phyloP scores from a whole-genome alignment of 2,329 filamentous ascomycete genomes.

The Atkinsonella texensis region DNA sequence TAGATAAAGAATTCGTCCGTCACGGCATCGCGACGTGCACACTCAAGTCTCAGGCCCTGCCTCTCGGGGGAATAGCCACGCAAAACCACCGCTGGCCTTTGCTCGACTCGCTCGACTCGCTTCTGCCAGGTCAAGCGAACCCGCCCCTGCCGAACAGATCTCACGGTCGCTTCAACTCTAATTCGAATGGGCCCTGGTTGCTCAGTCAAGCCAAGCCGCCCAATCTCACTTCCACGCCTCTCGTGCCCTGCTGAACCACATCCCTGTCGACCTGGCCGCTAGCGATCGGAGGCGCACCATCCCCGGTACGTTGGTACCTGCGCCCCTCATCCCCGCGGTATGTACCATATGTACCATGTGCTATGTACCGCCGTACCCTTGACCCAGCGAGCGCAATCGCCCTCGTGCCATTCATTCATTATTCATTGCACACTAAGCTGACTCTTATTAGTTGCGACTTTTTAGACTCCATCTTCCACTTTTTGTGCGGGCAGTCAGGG shows the following conservation, averaged over 20 bases:
- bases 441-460: no score
- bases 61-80: not conserved
- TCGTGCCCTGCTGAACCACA: conserved; percentile 7
- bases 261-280: conserved; percentile 14
- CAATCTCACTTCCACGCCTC: conserved; percentile 1
- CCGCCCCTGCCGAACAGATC: conserved; percentile 8
- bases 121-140: not conserved
- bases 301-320: conserved; percentile 9
- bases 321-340: conserved; percentile 5
- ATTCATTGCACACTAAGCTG: no score
- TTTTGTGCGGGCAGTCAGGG: not conserved
- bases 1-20: not conserved
- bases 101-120: not conserved
- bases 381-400: not conserved
- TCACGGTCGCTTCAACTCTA: conserved; percentile 9
- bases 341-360: not conserved
- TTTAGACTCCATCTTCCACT: not conserved
- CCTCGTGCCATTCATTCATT: no score
- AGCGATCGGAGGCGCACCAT: conserved; percentile 8
- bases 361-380: conserved; percentile 2
- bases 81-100: not conserved
- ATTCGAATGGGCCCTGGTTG: conserved; percentile 4
- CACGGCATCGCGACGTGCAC: not conserved
- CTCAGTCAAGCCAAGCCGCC: not conserved
- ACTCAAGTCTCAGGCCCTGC: no score